Percentiles rank a stretch among this genome's conserved stretches.
Evolutionary conservation across 2,329 filamentous ascomycete genomes (phyloP).

Genomic region (Fusarium aywerte): DNA sequence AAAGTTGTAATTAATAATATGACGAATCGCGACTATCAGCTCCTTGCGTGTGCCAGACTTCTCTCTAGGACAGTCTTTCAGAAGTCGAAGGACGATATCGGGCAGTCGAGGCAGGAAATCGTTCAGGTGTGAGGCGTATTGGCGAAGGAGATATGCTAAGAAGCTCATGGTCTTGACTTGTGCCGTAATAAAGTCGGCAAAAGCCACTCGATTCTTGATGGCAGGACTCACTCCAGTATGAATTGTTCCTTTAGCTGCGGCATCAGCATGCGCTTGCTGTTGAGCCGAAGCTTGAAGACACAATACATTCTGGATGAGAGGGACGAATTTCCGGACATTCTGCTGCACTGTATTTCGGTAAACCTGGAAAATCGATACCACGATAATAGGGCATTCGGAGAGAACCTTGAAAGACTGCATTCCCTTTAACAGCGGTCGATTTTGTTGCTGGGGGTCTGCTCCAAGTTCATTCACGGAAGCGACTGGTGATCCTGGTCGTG

Average conservation of each 20-base stretch:
- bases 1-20: constrained; percentile 99
- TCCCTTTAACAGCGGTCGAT: constrained; percentile 83
- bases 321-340: constrained; percentile 93
- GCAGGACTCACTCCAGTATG: constrained; percentile 94
- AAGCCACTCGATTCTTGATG: constrained; percentile 92
- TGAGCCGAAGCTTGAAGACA: constrained; percentile 92
- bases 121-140: constrained; percentile 85
- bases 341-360: constrained; percentile 81
- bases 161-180: constrained; percentile 99
- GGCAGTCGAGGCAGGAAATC: constrained; percentile 90
- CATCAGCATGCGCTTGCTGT: constrained; percentile 89
- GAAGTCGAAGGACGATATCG: constrained; percentile 86
- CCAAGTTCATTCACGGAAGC: constrained; percentile 84
- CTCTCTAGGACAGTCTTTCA: constrained; percentile 94
- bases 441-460: constrained; percentile 83
- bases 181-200: constrained; percentile 96
- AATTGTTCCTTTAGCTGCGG: constrained; percentile 79
- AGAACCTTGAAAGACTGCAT: constrained; percentile 99
- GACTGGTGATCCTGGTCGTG: constrained; percentile 88
- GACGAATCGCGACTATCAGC: constrained; percentile 92
- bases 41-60: constrained; percentile 96
- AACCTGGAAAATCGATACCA: constrained; percentile 97
- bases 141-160: constrained; percentile 87
- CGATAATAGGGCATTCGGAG: constrained; percentile 97
- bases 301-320: constrained; percentile 90